Base-by-base conservation (phyloP, 768 basidiomycete species). In the Pisolithus marmoratus region DNA sequence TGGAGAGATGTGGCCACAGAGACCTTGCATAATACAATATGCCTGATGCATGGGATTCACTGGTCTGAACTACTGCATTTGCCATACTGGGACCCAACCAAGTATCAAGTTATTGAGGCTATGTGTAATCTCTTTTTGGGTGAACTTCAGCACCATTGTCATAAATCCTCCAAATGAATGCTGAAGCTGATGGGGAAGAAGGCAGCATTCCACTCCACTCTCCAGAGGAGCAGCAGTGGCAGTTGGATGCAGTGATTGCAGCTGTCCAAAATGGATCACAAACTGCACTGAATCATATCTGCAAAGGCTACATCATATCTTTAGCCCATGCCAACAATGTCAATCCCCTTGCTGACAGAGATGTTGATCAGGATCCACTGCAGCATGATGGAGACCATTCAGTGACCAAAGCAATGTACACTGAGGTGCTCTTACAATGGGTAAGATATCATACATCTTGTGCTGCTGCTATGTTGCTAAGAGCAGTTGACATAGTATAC, bases 111-210 rank as follows among this genome's bases (percentile, higher is more conserved):
- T 0, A 57, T 72, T n/a, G 71, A 76, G 40, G 50, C 63, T 2
- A 75, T 75, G 72, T 72, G 74, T 37, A 62, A 64, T 19, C 53
- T 74, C 2, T 63, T 66, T 47, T 58, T 74, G 17, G 22, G 54
- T 12, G 11, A 42, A 12, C 22, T 42, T 19, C 19, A 42, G 22
- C 41, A 42, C 22, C 41, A 42, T 14, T 42, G 59, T 56, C 1
- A 45, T 59, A 58, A 3, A 46, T 70, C 17, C 61, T 42, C 48
- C 50, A 46, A 11, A 57, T 64, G 31, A 49, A 58, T 48, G 36
- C 27, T 15, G 31, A 15, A 4, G 27, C 7, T 22, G 49, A 53
- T 29, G 29, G 29, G 6, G 29, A 29, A 29, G 29, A 50, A 29
- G 9, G 14, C 19, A 4, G 2, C 2, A 15, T 22, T 7, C 17